Evolutionary conservation across 2,329 filamentous ascomycete genomes (phyloP), one percentile per base, ranked within the genome.

Genomic region (Trichoderma hamatum): DNA sequence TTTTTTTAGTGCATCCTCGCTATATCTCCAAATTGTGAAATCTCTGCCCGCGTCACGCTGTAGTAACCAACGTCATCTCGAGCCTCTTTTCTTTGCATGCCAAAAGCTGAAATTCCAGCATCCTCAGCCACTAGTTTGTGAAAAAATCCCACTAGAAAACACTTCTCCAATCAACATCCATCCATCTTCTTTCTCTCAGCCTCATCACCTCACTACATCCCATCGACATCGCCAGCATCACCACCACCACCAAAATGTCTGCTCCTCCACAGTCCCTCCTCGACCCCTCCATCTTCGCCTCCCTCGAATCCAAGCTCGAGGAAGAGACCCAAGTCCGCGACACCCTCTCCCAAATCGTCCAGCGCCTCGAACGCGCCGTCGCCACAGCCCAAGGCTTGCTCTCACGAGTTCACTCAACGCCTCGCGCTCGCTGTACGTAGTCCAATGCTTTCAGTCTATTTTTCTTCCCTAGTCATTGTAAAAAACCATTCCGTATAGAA

Each of bases 351-450:
- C 89, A 93, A 69, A 92, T 97, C 74, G 86, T 96, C 55, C 91
- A 96, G 77, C 87, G 86, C 52, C 88, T 98, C 46, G 93, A 97
- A 76, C 91, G 94, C 76, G 90, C 93, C 87, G 92, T 92, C 72
- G 89, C 92, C 74, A 89, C 89, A 71, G 90, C 91, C 26, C 92
- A 95, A 76, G 93, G 94, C 55, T 87, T 94, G 66, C 87, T 98
- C 62, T 96, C 95, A 46, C 87, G 93, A 77, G 93, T 96, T 61
- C 96, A 99, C 81, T 96, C 94, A 2, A 97, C 94, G 5, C 90
- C 93, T 14, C 87, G 89, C 70, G 78, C 83, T 26, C 82, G 84
- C 72, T 86, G 85, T 86, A 75, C 16, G 39, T 43, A 43, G 39
- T 39, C 3, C 14, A 71, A 82, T 80, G 75, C 70, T 36, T 6